A percentile compares a stretch with the other conserved stretches of the same genome.
Evolutionary conservation across 371 early-diverging fungal species (phyloP).

Genomic region (Blakeslea trispora): DNA sequence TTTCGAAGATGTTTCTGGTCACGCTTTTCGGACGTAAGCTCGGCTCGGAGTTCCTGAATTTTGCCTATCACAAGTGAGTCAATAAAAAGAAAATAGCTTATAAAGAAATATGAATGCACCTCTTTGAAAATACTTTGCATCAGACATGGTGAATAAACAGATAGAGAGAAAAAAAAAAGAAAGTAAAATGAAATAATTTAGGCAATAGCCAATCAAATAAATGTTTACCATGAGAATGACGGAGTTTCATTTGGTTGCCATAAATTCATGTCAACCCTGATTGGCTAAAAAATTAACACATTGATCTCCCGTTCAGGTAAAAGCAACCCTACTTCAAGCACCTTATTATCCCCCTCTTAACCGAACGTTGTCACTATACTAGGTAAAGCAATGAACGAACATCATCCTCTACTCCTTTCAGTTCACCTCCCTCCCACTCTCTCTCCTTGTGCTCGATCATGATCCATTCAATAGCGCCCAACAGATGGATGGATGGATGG

Average conservation of each 20-base stretch:
- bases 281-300: no score
- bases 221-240: no score
- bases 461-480: background rate
- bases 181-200: slow-evolving; percentile 1
- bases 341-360: slow-evolving; percentile 22
- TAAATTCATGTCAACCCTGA: no score
- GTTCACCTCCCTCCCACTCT: no score
- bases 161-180: background rate
- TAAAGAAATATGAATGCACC: slow-evolving; percentile 35
- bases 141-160: slow-evolving; percentile 51
- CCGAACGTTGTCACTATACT: slow-evolving; percentile 27
- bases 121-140: slow-evolving; percentile 87
- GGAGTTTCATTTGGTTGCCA: no score
- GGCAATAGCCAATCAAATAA: slow-evolving; percentile 5
- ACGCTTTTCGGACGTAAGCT: slow-evolving; percentile 89
- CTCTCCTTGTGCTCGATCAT: background rate
- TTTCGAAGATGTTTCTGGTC: slow-evolving; percentile 88
- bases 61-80: slow-evolving; percentile 80
- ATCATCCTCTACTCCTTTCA: no score
- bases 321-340: background rate
- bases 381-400: slow-evolving; percentile 9
- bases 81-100: no score
- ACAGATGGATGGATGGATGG: background rate
- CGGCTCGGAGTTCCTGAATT: slow-evolving; percentile 91
- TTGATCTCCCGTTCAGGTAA: no score